Evolutionary conservation across 768 basidiomycete genomes (phyloP), one percentile per base, ranked within the genome.

Genomic region (Tubosaeta brunneosetosa): DNA sequence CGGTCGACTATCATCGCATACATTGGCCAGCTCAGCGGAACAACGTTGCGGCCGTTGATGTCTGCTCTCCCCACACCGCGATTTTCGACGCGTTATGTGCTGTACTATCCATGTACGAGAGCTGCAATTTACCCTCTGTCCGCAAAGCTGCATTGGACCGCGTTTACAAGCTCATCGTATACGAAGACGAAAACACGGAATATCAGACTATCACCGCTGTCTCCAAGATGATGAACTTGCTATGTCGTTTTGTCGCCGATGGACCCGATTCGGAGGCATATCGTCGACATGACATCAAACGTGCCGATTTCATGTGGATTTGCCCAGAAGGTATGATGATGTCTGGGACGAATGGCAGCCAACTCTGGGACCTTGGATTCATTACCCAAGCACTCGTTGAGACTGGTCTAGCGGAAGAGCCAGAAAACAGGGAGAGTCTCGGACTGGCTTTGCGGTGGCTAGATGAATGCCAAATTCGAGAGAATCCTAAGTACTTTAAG

Each of bases 291-390:
- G 74, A 80, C 49, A 73, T 78, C 45, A 88, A 84, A 62, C 80
- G 94, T 10, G 78, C 81, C 26, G 94, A 98, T 66, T 97, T 98
- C 71, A 84, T 98, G 82, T 99, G 95, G 95, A 71, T 97, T 47
- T 81, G 86, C 0, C 71, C 74, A 13, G 88, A 95, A 53, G 97
- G 97, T 6, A 85, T 99, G 84, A 86, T 91, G 84, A 91, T 94
- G 86, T 85, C 84, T 60, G 95, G 95, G 19, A 97, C 94, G 51
- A 97, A 97, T 63, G 94, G 94, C 31, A 86, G 83, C 61, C 94
- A 95, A 71, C 76, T 97, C 7, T 98, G 95, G 97, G 97, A 99
- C 69, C 78, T 85, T 22, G 85, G 83, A 9, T 99, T 98, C 71
- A 90, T 94, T 58, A 79, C 87, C 2, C 95, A 98, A 72, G 94